Evolutionary conservation across 148 eudicot species (phyloP), one percentile per base, ranked within the genome.

Genomic region (Selenicereus undatus): DNA sequence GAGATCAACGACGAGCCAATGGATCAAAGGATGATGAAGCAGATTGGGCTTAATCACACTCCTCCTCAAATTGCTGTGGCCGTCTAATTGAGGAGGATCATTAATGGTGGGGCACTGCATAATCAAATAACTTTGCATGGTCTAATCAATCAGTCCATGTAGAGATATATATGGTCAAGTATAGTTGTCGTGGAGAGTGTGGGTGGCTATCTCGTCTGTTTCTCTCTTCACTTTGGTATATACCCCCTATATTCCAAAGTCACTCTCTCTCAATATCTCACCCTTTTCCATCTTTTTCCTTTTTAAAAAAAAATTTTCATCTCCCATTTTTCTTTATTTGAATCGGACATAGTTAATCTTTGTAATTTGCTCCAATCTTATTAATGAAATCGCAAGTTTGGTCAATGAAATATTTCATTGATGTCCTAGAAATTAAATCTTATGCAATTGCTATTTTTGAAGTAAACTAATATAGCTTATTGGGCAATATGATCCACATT

Each of bases 21-120:
- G 66, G 66, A 58, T n/a, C 69, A 62, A 18, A 56, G 10, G 71
- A 77, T 32, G 52, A 56, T 75, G 73, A 85, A 77, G 70, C 81
- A 76, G 43, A 80, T 75, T 29, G 83, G 77, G 16, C 20, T 76
- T 0, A 78, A 78, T 70, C 79, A 78, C 29, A 32, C 70, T 54
- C 45, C 84, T 22, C 79, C 82, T 39, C 81, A 64, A 62, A 79
- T 85, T 1, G 42, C 77, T 0, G 82, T 82, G 36, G 84, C 79
- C 20, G 87, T 81, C 52, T 84, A 74, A 84, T 30, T 32, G 2
- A 32, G 68, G 11, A 30, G 16, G 1, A 5, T 74, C 13, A 56
- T 27, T 58, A 58, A 58, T 11, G 14, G 42, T 32, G 68, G 22
- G 68, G 29, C 79, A 60, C 9, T 76, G 35, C 70, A 58, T 35